These are phyloP conservation scores for Colletotrichum falcatum DNA, from an alignment of 2,329 filamentous ascomycete genomes.

Conservation along the genomic window DNA sequence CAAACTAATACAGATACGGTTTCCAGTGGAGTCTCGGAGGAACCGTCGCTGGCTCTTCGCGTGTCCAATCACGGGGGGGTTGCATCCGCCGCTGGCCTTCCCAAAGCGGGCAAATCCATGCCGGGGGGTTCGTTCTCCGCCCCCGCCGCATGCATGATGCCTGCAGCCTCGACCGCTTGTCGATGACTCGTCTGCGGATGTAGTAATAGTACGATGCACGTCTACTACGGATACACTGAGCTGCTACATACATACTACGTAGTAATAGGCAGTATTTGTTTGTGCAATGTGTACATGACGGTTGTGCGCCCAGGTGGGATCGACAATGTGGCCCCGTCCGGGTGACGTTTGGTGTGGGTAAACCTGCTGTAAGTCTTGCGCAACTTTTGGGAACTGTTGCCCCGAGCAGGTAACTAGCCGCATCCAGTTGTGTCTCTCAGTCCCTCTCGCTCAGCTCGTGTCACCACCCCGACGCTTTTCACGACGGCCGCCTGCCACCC, in stretches of 20 bases:
- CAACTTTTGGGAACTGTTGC: no score
- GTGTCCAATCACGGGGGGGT: conserved; percentile 1
- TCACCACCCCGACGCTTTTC: no score
- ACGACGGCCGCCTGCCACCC: no score
- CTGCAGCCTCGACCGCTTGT: not conserved
- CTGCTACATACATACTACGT: no score
- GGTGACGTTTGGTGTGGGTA: not conserved
- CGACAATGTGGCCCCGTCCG: not conserved
- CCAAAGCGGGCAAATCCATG: not conserved
- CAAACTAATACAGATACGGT: no score
- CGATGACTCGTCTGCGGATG: not conserved
- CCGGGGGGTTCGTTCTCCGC: conserved; percentile 10
- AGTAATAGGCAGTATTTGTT: no score
- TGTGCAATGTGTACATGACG: not conserved
- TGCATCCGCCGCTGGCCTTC: conserved; percentile 14
- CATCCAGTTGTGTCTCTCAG: no score
- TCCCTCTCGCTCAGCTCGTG: no score
- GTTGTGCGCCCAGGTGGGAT: not conserved
- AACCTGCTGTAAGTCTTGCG: no score
- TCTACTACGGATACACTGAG: no score
- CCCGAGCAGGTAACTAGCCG: not conserved
- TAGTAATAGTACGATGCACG: no score
- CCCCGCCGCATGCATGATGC: not conserved
- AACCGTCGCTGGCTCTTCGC: not conserved
- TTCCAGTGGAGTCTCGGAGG: not conserved